Base-by-base conservation (phyloP, 352 stramenopile species). In the Phytophthora sansomeana region DNA sequence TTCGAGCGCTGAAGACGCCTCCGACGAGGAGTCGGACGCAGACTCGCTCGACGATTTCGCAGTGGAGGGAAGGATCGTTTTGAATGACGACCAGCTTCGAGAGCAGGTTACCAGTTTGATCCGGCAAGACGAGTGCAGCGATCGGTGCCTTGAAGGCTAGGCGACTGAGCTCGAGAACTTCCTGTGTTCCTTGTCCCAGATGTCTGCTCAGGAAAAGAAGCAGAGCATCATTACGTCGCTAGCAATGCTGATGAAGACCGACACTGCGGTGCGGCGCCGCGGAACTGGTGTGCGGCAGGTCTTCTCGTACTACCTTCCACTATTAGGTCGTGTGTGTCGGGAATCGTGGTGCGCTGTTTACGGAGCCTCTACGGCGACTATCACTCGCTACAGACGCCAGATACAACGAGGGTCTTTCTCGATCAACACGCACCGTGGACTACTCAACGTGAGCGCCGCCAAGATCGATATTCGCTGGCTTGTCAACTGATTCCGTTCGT, bases 311-410 rank as follows among this genome's bases (percentile, higher is more conserved):
- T 58, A 47, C 36, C 17, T 56, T 26, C 55, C 55, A 8, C 26
- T 63, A 7, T 14, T 64, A 14, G 46, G 56, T 0, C 35, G 24
- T 32, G 56, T 64, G 17, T 64, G 46, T 21, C 43, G 35, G 16
- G 44, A 49, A 7, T 8, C 35, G 5, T 51, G 33, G 35, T 51
- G 33, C 24, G 11, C 21, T 2, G 5, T 42, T 10, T 64, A 57
- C 36, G 36, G 11, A 13, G 21, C 57, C n/a, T 56, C 55, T 9
- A 49, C 56, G 16, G 36, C 43, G 19, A 51, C 46, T 5, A 42
- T 57, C 26, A 55, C 43, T 11, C 55, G 11, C 24, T 63, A 41
- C 35, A 5, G 35, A 46, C 39, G 16, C n/a, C 55, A 63, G 24
- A 54, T 49, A 41, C 42, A 63, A 30, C 1, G 14, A 2, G 53